Conservation (phyloP, 805 yeast species). For the Spathaspora passalidarum region DNA sequence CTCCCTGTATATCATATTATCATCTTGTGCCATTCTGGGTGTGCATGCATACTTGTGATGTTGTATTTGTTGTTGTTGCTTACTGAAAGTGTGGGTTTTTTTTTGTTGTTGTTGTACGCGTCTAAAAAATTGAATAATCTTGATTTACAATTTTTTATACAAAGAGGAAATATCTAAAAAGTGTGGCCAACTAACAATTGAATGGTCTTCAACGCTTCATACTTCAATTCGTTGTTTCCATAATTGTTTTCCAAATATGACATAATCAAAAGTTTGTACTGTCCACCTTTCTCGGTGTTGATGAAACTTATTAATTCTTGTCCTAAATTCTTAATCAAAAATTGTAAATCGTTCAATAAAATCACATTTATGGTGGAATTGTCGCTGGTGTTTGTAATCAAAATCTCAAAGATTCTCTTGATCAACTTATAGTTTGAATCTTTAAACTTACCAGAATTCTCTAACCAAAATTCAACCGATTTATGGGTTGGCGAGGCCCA, state of each 20-base stretch:
- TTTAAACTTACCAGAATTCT: slow-evolving; percentile 73
- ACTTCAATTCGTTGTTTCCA: slow-evolving; percentile 82
- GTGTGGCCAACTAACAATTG: slow-evolving; percentile 87
- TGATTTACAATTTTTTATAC: too few species aligned
- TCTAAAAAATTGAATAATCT: too few species aligned
- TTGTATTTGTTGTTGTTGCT: not conserved
- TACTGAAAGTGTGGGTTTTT: too few species aligned
- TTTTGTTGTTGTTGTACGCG: too few species aligned
- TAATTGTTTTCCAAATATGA: slow-evolving; percentile 63
- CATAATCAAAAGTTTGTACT: slow-evolving; percentile 76
- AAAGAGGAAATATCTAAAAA: slow-evolving; percentile 32
- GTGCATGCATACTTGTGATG: not conserved
- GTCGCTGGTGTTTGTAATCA: slow-evolving; percentile 29
- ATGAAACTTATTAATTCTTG: slow-evolving; percentile 35
- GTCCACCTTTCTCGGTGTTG: slow-evolving; percentile 47
- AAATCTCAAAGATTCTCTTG: slow-evolving; percentile 54
- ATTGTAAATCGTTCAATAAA: slow-evolving; percentile 42
- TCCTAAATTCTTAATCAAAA: slow-evolving; percentile 39
- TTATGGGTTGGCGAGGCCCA: slow-evolving; percentile 83
- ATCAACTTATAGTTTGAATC: slow-evolving; percentile 73
- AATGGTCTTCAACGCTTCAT: slow-evolving; percentile 94
- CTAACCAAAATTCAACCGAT: slow-evolving; percentile 86
- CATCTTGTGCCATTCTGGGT: not conserved
- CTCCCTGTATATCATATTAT: slow-evolving; percentile 20
- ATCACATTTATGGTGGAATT: slow-evolving; percentile 27